Percentiles rank a stretch among this genome's conserved stretches.
Conservation (phyloP, 768 basidiomycete species). For the Aureoboletus auriporus region DNA sequence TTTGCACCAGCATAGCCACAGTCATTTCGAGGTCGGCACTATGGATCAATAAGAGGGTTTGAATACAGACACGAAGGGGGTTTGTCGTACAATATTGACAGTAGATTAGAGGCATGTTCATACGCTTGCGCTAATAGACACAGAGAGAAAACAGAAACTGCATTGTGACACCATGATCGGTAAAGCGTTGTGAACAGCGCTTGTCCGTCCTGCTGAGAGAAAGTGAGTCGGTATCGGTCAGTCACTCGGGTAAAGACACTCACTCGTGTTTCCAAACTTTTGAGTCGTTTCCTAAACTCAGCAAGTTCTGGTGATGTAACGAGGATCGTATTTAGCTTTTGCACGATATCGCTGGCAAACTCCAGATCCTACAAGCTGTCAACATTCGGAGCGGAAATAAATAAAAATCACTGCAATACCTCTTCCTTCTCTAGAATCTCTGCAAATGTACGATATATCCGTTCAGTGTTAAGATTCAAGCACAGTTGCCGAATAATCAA, state of each 20-base stretch:
- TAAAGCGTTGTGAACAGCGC: conserved; percentile 92
- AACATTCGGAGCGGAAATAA: not conserved
- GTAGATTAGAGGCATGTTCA: conserved; percentile 94
- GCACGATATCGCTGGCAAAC: conserved; percentile 96
- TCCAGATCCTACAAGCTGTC: conserved; percentile 72
- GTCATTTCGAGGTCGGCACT: conserved; percentile 98
- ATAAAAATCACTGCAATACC: conserved; percentile 39
- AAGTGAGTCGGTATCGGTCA: conserved; percentile 1
- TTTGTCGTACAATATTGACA: conserved; percentile 83
- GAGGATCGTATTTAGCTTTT: conserved; percentile 94
- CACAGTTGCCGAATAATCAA: conserved; percentile 95
- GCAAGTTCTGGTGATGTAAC: conserved; percentile 95
- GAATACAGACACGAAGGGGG: not conserved
- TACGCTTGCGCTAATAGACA: conserved; percentile 98
- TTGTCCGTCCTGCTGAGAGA: conserved; percentile 84
- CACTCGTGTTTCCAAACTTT: conserved; percentile 90
- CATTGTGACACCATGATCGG: conserved; percentile 98
- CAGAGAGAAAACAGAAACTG: conserved; percentile 93
- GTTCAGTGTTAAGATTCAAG: conserved; percentile 89
- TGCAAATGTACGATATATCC: conserved; percentile 92
- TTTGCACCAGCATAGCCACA: conserved; percentile 89
- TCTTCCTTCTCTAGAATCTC: conserved; percentile 99
- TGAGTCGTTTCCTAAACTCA: conserved; percentile 89
- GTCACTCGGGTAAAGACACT: conserved; percentile 19
- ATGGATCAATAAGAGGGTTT: conserved; percentile 1